A percentile compares a stretch with the other conserved stretches of the same genome.
These are phyloP conservation scores for Ballota nigra DNA, from an alignment of 257 asterid genomes.

Conservation along the genomic window DNA sequence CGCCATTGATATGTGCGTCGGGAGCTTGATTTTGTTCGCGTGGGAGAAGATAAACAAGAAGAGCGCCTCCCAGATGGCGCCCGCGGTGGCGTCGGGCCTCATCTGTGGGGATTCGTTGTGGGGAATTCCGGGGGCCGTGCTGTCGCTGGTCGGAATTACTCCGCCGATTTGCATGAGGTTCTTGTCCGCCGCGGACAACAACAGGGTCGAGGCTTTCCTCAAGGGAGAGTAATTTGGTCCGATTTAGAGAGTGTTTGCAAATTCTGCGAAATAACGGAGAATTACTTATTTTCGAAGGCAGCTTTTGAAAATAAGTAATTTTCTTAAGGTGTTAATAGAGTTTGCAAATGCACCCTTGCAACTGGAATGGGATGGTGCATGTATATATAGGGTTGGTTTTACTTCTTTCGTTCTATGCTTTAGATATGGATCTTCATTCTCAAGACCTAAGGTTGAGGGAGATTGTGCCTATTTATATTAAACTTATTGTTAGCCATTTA, in stretches of 20 bases:
- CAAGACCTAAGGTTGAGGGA: not conserved
- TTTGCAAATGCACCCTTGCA: no score
- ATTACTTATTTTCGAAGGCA: no score
- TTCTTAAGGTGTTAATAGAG: no score
- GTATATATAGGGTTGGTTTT: not conserved
- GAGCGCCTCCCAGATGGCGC: conserved; percentile 37
- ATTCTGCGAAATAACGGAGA: no score
- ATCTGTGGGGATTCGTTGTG: conserved; percentile 77
- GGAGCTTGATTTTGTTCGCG: conserved; percentile 54
- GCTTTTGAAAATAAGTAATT: no score
- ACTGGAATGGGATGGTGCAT: not conserved
- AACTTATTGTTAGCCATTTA: no score
- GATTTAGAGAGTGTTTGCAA: not conserved
- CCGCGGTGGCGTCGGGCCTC: conserved; percentile 73
- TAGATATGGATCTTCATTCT: not conserved
- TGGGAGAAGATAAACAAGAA: conserved; percentile 41
- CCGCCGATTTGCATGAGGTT: conserved; percentile 77
- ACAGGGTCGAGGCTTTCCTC: conserved; percentile 11
- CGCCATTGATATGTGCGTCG: conserved; percentile 76
- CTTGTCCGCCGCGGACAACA: conserved; percentile 26
- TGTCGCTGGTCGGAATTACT: conserved; percentile 43
- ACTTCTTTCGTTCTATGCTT: not conserved
- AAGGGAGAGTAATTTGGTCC: not conserved
- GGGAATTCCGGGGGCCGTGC: conserved; percentile 69
- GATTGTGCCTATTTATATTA: not conserved